Conservation (phyloP, 202 grass and related monocot species). For the Zizania palustris region DNA sequence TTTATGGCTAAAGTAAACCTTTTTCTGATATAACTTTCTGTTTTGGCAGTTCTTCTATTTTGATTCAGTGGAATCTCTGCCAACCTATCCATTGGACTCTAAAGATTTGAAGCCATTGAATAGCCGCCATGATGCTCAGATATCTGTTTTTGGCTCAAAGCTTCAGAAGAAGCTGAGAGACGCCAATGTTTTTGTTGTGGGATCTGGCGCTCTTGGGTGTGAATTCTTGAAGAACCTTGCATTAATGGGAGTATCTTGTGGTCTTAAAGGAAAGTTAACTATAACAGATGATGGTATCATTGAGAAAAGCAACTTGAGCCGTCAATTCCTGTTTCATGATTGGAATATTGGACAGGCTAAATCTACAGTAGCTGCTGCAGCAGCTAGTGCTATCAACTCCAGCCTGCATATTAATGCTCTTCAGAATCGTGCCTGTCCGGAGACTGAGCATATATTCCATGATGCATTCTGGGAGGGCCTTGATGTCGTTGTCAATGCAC, state of each 20-base stretch:
- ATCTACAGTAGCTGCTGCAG: conserved; percentile 67
- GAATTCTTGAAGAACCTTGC: conserved; percentile 95
- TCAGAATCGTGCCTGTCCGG: conserved; percentile 78
- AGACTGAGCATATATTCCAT: conserved; percentile 82
- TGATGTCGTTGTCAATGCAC: conserved; percentile 74
- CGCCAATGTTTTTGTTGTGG: conserved; percentile 79
- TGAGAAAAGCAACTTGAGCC: conserved; percentile 90
- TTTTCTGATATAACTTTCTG: conserved; percentile 25
- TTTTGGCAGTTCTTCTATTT: conserved; percentile 86
- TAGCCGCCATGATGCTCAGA: conserved; percentile 83
- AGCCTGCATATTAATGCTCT: conserved; percentile 67
- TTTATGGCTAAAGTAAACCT: conserved; percentile 10
- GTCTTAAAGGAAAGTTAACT: conserved; percentile 70
- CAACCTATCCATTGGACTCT: conserved; percentile 58
- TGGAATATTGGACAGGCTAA: conserved; percentile 89
- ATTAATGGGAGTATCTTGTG: conserved; percentile 90
- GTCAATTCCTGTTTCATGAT: conserved; percentile 84
- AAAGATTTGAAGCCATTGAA: conserved; percentile 77
- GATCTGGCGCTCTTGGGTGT: conserved; percentile 86
- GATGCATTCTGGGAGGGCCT: conserved; percentile 81
- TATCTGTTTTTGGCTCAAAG: conserved; percentile 87
- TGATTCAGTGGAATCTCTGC: conserved; percentile 83
- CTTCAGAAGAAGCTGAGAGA: conserved; percentile 85
- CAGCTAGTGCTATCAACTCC: conserved; percentile 64
- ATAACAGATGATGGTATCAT: conserved; percentile 93